phyloP scores from a whole-genome alignment of 768 basidiomycete genomes.

The Symmetrospora coprosmae region DNA sequence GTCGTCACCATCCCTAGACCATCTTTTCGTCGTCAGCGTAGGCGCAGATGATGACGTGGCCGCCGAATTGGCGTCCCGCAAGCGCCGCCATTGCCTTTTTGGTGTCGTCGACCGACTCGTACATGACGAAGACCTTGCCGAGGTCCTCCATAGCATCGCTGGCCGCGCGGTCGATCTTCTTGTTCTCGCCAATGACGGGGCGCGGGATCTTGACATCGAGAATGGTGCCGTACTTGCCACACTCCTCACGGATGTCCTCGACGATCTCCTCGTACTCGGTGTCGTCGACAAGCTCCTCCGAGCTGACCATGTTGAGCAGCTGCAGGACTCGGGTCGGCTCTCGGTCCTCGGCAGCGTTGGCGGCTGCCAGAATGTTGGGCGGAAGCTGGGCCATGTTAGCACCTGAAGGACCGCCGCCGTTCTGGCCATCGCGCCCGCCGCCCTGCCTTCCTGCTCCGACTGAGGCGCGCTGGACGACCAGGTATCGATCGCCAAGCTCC shows the following conservation, averaged over 20 bases:
- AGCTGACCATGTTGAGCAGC: slow-evolving; percentile 95
- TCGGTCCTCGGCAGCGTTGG: slow-evolving; percentile 25
- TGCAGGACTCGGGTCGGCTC: slow-evolving; percentile 61
- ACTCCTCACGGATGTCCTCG: slow-evolving; percentile 88
- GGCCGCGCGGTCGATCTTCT: slow-evolving; percentile 48
- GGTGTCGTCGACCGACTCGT: slow-evolving; percentile 49
- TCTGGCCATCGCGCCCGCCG: slow-evolving; percentile 26
- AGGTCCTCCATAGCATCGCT: slow-evolving; percentile 67
- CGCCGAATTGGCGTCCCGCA: slow-evolving; percentile 51
- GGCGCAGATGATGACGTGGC: slow-evolving; percentile 24
- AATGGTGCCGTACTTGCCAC: slow-evolving; percentile 57
- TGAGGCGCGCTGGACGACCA: slow-evolving; percentile 92
- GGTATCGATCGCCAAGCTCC: slow-evolving; percentile 86
- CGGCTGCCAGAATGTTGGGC: slow-evolving; percentile 33
- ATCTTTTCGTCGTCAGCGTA: slow-evolving; percentile 22
- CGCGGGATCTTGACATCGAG: slow-evolving; percentile 78
- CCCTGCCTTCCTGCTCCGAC: slow-evolving; percentile 50
- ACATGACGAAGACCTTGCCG: slow-evolving; percentile 91
- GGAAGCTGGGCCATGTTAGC: slow-evolving; percentile 27
- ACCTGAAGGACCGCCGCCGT: slow-evolving; percentile 28
- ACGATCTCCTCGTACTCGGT: slow-evolving; percentile 84
- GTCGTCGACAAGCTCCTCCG: slow-evolving; percentile 80
- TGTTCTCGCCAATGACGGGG: slow-evolving; percentile 71
- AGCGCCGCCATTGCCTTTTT: slow-evolving; percentile 63
- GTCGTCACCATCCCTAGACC: not conserved